Conservation (phyloP, 164 flowering plant genomes). For the Liquidambar formosana region DNA sequence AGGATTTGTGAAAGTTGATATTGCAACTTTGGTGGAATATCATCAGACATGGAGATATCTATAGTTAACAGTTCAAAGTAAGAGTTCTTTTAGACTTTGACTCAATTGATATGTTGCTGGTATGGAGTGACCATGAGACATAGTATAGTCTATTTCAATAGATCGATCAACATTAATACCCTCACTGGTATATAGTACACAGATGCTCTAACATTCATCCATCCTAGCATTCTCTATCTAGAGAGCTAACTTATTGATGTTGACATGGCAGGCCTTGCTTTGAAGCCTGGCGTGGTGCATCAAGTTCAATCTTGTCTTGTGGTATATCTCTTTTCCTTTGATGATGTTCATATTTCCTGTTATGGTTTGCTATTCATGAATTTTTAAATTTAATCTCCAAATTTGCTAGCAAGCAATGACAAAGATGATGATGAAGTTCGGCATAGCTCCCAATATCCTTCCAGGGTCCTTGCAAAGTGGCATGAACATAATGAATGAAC, state of each 20-base stretch:
- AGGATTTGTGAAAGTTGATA: no score
- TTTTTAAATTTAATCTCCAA: constrained; percentile 11
- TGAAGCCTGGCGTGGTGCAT: constrained; percentile 78
- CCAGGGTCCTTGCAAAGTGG: constrained; percentile 54
- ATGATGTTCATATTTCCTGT: background rate
- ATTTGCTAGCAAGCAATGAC: constrained; percentile 53
- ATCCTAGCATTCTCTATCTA: background rate
- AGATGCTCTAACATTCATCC: no score
- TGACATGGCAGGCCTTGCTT: constrained; percentile 67
- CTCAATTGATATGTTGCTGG: no score
- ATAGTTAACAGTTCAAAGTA: no score
- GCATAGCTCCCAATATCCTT: constrained; percentile 43
- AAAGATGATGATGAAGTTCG: constrained; percentile 64
- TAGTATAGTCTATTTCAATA: no score
- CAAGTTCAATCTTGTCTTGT: constrained; percentile 52
- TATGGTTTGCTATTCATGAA: background rate
- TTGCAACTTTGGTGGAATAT: no score
- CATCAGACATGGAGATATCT: no score
- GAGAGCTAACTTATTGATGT: constrained; percentile 1
- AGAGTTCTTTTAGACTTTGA: no score
- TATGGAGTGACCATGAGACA: no score
- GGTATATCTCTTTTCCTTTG: constrained; percentile 39
- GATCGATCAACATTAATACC: background rate
- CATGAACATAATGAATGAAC: constrained; percentile 27
- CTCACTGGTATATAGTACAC: no score